These are phyloP conservation scores for Pichia sp. DNA, from an alignment of 1,139 yeast species.

Conservation along the genomic window DNA sequence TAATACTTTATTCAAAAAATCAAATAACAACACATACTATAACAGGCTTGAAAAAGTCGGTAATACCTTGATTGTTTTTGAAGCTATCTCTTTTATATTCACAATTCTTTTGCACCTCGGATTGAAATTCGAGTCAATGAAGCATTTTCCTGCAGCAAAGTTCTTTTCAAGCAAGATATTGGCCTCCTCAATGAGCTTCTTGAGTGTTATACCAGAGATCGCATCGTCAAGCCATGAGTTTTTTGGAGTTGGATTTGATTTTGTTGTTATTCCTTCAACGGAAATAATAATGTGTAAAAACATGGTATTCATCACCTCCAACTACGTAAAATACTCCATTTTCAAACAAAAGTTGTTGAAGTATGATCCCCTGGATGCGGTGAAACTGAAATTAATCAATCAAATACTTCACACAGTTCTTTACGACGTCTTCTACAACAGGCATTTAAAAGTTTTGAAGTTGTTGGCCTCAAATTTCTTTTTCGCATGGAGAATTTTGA, in stretches of 20 bases:
- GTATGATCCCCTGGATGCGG: background rate
- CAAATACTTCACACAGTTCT: background rate
- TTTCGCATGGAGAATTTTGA: constrained; percentile 51
- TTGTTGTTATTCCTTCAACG: constrained; percentile 25
- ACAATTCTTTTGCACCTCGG: constrained; percentile 28
- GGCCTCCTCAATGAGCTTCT: constrained; percentile 15
- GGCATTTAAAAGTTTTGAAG: constrained; percentile 7
- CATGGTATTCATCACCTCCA: constrained; percentile 18
- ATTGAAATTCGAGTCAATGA: constrained; percentile 21
- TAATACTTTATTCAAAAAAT: constrained; percentile 15
- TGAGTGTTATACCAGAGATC: background rate
- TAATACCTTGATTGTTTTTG: constrained; percentile 20
- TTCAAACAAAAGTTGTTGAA: constrained; percentile 3
- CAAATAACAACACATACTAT: constrained; percentile 16
- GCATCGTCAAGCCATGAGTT: constrained; percentile 17
- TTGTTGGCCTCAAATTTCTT: constrained; percentile 40
- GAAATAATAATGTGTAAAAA: constrained; percentile 29
- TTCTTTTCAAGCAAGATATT: constrained; percentile 20
- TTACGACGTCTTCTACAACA: background rate
- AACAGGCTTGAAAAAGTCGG: constrained; percentile 25
- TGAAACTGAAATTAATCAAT: background rate
- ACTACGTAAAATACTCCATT: constrained; percentile 30
- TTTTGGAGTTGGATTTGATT: constrained; percentile 30
- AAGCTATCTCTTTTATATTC: constrained; percentile 24
- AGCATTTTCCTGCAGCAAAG: constrained; percentile 21